phyloP scores from a whole-genome alignment of 352 stramenopile genomes.

The Halophytophthora polymorphica region DNA sequence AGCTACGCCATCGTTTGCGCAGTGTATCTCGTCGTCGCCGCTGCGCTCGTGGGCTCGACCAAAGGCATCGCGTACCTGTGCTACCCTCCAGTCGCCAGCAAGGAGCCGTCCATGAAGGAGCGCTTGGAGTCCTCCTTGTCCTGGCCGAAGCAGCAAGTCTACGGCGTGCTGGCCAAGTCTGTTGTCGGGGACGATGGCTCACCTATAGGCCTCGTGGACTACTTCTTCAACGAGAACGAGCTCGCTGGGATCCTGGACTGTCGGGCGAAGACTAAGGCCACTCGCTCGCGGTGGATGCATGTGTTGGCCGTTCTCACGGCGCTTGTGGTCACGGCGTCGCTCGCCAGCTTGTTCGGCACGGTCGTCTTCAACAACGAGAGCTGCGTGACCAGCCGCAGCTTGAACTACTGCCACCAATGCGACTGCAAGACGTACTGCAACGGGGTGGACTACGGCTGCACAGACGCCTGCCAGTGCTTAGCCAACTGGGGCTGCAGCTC shows the following conservation, averaged over 20 bases:
- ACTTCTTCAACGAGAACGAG: slow-evolving; percentile 15
- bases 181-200: slow-evolving; percentile 10
- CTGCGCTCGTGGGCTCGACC: slow-evolving; percentile 6
- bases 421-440: slow-evolving; percentile 6
- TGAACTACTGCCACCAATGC: slow-evolving; percentile 1
- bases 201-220: slow-evolving; percentile 7
- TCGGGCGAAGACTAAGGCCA: slow-evolving; percentile 4
- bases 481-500: background rate
- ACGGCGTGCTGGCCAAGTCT: background rate
- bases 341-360: slow-evolving; percentile 13
- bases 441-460: slow-evolving; percentile 2
- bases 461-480: slow-evolving; percentile 5
- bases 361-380: slow-evolving; percentile 21
- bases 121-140: background rate
- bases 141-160: background rate
- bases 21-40: slow-evolving; percentile 9
- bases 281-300: slow-evolving; percentile 6
- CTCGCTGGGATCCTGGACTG: slow-evolving; percentile 13
- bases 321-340: slow-evolving; percentile 12
- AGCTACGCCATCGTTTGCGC: slow-evolving; percentile 13
- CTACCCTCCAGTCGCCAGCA: background rate
- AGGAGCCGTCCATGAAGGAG: slow-evolving; percentile 5
- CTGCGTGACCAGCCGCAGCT: slow-evolving; percentile 2
- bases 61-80: background rate
- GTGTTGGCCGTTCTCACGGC: slow-evolving; percentile 4